Evolutionary conservation across 257 asterid species (phyloP).

Genomic region (Penstemon davidsonii): DNA sequence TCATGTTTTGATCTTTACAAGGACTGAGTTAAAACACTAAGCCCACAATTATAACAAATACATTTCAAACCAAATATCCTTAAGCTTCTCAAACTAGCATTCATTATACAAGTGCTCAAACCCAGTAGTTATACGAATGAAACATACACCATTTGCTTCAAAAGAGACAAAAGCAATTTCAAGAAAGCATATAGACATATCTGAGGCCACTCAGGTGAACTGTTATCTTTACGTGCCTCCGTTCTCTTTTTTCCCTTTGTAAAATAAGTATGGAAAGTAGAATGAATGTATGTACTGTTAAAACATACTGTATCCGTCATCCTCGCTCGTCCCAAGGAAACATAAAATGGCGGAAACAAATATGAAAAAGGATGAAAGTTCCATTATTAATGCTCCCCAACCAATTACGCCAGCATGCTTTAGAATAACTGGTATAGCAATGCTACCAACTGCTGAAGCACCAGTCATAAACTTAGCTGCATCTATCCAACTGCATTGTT

Average conservation of each 20-base stretch:
- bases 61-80: not conserved
- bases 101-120: not conserved
- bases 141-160: conserved; percentile 8
- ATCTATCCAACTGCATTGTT: conserved; percentile 69
- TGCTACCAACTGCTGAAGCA: conserved; percentile 82
- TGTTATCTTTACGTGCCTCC: not conserved
- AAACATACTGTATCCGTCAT: conserved; percentile 60
- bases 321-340: conserved; percentile 51
- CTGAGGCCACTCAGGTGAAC: not conserved
- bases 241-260: not conserved
- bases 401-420: conserved; percentile 90
- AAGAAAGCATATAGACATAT: conserved; percentile 22
- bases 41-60: not conserved
- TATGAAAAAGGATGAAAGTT: conserved; percentile 72
- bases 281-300: conserved; percentile 33
- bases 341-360: conserved; percentile 65
- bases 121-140: conserved; percentile 6
- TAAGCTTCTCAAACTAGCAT: conserved; percentile 10
- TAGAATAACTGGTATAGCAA: conserved; percentile 81
- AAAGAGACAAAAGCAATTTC: conserved; percentile 15
- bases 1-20: not conserved
- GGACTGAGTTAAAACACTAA: not conserved
- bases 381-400: conserved; percentile 97
- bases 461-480: conserved; percentile 88
- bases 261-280: conserved; percentile 7